Conservation (phyloP, 2,329 filamentous ascomycete genomes). For the Chaetomiaceae sp. region DNA sequence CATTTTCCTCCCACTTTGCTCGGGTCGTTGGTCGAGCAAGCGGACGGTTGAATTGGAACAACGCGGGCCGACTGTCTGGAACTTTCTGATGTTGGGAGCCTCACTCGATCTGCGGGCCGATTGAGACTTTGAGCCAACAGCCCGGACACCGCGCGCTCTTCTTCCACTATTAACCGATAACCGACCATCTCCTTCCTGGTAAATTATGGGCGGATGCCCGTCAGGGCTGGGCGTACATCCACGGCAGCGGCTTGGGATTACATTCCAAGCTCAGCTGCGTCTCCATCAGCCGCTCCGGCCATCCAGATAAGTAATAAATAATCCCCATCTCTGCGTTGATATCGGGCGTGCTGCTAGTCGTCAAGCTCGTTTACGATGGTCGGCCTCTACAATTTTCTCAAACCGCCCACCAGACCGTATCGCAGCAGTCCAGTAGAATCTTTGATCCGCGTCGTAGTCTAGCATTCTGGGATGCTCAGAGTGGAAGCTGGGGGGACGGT, state of each 20-base stretch:
- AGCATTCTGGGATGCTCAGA: background rate
- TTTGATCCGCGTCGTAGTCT: background rate
- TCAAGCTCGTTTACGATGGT: too few species aligned
- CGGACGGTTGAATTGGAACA: background rate
- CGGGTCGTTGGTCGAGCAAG: background rate
- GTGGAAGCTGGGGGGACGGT: too few species aligned
- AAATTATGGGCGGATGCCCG: background rate
- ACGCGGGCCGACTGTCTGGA: background rate
- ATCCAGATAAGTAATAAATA: background rate
- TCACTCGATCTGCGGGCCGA: slow-evolving; percentile 3
- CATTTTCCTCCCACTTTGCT: too few species aligned
- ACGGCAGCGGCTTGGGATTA: background rate
- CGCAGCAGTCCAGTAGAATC: too few species aligned
- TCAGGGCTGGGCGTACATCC: too few species aligned
- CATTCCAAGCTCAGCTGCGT: background rate
- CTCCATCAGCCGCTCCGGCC: background rate
- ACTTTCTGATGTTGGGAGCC: background rate
- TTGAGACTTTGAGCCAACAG: slow-evolving; percentile 7
- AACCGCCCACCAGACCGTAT: too few species aligned
- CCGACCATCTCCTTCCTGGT: background rate
- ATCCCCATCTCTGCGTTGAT: background rate
- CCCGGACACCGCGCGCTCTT: background rate
- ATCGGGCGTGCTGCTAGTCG: background rate
- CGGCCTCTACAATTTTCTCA: too few species aligned
- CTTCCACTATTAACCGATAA: slow-evolving; percentile 9